Evolutionary conservation across 768 basidiomycete genomes (phyloP).

Genomic region (Termitomyces eurrhizus): DNA sequence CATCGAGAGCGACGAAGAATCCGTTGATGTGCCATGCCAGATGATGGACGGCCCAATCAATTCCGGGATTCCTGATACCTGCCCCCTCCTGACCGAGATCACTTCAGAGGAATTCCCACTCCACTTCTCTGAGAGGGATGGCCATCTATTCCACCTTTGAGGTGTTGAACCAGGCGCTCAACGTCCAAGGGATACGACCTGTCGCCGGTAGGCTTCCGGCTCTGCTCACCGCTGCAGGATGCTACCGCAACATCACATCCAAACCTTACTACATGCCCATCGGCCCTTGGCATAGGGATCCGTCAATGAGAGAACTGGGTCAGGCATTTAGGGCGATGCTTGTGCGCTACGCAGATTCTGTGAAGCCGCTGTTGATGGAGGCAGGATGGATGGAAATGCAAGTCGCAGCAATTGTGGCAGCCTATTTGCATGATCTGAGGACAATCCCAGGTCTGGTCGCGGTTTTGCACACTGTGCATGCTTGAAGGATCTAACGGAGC

Average conservation of each 20-base stretch:
- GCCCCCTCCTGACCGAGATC: constrained; percentile 33
- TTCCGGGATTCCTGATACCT: constrained; percentile 9
- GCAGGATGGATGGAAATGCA: constrained; percentile 32
- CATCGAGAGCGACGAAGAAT: constrained; percentile 21
- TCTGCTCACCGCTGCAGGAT: constrained; percentile 30
- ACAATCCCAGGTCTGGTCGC: constrained; percentile 43
- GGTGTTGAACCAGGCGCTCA: constrained; percentile 31
- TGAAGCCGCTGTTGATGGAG: constrained; percentile 43
- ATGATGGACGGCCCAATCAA: neutral
- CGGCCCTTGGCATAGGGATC: constrained; percentile 47
- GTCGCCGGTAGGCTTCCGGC: constrained; percentile 33
- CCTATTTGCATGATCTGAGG: constrained; percentile 44
- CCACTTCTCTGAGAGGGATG: constrained; percentile 56
- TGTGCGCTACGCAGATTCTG: constrained; percentile 41
- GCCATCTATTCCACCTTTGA: constrained; percentile 59
- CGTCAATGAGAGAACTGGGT: constrained; percentile 35
- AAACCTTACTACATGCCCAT: constrained; percentile 37
- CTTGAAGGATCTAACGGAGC: constrained; percentile 14
- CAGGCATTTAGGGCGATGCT: constrained; percentile 34
- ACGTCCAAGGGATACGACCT: constrained; percentile 32
- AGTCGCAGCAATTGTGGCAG: constrained; percentile 35
- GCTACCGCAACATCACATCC: constrained; percentile 38
- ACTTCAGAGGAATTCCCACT: constrained; percentile 48
- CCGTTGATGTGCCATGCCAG: neutral
- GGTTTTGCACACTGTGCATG: constrained; percentile 49